Evolutionary conservation across 2,329 filamentous ascomycete species (phyloP), one percentile per base, ranked within the genome.

Genomic region (Fusarium mundagurra): DNA sequence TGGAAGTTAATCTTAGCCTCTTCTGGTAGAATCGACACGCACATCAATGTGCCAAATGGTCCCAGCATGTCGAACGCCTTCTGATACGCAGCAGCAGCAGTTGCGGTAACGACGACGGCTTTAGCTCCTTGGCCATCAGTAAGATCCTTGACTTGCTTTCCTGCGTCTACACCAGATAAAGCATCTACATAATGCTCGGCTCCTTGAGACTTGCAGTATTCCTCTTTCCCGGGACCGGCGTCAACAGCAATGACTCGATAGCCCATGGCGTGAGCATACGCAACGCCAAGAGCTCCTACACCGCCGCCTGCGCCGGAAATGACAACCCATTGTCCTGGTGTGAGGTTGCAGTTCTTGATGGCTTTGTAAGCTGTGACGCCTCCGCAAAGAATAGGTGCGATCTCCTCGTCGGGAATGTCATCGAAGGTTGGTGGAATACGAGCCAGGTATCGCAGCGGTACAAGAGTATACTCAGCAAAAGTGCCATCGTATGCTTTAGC

Each of bases 361-460:
- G 82, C 84, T 67, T 83, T 84, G 66, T 85, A 86, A 5, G 83
- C 84, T 4, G 84, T 86, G 1, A 85, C 83, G 2, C 85, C 85
- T 9, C 81, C 84, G 61, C 84, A 86, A 22, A 86, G 73, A 20
- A 86, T 80, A 0, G 84, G 84, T 1, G 83, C 84, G 3, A 85
- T 76, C 14, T 78, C 64, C 58, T 84, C 82, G 39, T 85, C 83
- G 0, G 77, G 67, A 8, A 84, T 67, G 18, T 72, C 76, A 17
- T 80, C 78, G 3, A 74, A 73, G 0, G 13, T 31, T 22, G 47
- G 1, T 3, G 82, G 73, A 2, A 76, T 71, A 0, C 76, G 75
- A 27, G 80, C 71, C 12, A 83, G 59, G 61, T 85, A 85, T 13
- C 79, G 75, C 20, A 77, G 74, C 0, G 82, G 82, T 10, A 81